Conservation (phyloP, 2,329 filamentous ascomycete species). For the Calonectria honghensis region DNA sequence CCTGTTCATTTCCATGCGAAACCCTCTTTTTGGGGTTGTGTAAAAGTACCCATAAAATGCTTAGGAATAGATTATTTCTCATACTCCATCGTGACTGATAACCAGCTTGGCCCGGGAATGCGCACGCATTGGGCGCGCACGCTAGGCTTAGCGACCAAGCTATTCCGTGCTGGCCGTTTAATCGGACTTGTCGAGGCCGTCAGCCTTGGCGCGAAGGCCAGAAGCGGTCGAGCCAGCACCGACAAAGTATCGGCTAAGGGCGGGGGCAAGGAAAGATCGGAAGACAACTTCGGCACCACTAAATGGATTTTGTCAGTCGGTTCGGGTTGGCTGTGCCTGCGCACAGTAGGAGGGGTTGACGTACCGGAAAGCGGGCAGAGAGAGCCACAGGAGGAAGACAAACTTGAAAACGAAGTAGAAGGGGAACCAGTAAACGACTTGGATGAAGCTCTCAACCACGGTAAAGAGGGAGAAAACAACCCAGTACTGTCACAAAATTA, state of each 20-base stretch:
- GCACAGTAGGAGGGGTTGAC: conserved; percentile 58
- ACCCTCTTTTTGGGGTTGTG: conserved; percentile 37
- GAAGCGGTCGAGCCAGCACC: conserved; percentile 82
- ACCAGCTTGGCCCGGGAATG: conserved; percentile 50
- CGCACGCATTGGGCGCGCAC: conserved; percentile 40
- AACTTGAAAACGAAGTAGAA: conserved; percentile 99
- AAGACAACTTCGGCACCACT: conserved; percentile 98
- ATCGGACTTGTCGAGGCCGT: conserved; percentile 82
- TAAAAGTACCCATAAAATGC: conserved; percentile 38
- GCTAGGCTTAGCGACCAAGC: conserved; percentile 53
- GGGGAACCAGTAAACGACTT: conserved; percentile 94
- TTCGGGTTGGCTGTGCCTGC: conserved; percentile 33
- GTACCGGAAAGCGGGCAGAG: conserved; percentile 94
- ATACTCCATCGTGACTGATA: conserved; percentile 45
- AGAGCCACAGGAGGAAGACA: conserved; percentile 96
- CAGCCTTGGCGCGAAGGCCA: conserved; percentile 92
- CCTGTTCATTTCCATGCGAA: conserved; percentile 38
- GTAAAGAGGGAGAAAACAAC: conserved; percentile 89
- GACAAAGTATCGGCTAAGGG: conserved; percentile 94
- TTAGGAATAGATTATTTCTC: conserved; percentile 41
- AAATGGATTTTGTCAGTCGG: conserved; percentile 45
- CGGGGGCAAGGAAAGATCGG: conserved; percentile 94
- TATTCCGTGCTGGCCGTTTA: conserved; percentile 62
- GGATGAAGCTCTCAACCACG: conserved; percentile 87
- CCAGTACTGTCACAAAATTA: conserved; percentile 82